phyloP scores from a whole-genome alignment of 768 basidiomycete species.

The Termitomyces sp. region DNA sequence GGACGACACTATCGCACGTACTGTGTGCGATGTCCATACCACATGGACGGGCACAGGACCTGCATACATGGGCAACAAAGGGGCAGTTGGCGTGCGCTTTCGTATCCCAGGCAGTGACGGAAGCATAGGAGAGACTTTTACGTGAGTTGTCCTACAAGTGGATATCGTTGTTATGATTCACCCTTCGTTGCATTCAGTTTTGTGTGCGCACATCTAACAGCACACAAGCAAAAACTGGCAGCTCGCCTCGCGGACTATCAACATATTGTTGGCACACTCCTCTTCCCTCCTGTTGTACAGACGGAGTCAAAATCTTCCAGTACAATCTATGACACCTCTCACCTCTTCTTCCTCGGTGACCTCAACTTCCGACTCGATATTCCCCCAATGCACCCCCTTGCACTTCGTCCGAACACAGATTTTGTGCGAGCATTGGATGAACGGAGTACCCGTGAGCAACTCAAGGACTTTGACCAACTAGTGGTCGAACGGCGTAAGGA shows the following conservation, averaged over 20 bases:
- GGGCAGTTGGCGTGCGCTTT: constrained; percentile 87
- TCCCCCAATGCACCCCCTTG: constrained; percentile 52
- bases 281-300: constrained; percentile 61
- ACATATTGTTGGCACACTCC: constrained; percentile 75
- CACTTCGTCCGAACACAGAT: constrained; percentile 28
- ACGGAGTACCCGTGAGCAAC: constrained; percentile 51
- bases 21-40: constrained; percentile 65
- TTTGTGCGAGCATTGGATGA: constrained; percentile 45
- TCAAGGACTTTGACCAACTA: constrained; percentile 77
- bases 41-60: constrained; percentile 75
- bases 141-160: constrained; percentile 52
- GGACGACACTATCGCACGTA: constrained; percentile 62
- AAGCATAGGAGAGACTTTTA: constrained; percentile 71
- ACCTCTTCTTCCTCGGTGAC: constrained; percentile 92
- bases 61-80: constrained; percentile 90
- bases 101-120: constrained; percentile 59
- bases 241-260: constrained; percentile 75
- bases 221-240: constrained; percentile 66
- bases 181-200: constrained; percentile 40
- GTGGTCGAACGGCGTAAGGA: constrained; percentile 60
- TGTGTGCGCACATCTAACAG: constrained; percentile 88
- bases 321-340: constrained; percentile 81
- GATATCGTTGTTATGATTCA: constrained; percentile 3
- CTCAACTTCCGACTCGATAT: constrained; percentile 86
- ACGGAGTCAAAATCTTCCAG: constrained; percentile 36